Base-by-base conservation (phyloP, 805 yeast genomes). In the Candida tallmaniae region DNA sequence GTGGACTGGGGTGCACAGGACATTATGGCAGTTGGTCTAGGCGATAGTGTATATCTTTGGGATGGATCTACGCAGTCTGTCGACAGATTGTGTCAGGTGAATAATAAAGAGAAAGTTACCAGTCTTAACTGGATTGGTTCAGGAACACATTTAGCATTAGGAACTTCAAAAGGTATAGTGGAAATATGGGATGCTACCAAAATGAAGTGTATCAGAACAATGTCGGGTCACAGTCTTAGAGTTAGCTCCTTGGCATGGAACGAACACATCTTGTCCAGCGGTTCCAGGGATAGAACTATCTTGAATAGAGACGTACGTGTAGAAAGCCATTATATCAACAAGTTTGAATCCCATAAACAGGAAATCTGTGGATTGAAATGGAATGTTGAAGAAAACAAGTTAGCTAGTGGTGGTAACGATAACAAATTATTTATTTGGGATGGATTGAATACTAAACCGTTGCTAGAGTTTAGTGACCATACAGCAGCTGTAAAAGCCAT, bases 391-490 rank as follows among this genome's bases (percentile, higher is more conserved):
- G 94, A 85, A 47, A 88, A 90, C 55, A 88, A 85, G 54, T 69
- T 93, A 31, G 98, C 97, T 0, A 80, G 93, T 17, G 98, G 98
- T 17, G 95, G 96, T 29, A 93, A 93, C 54, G 98, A 93, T 60
- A 93, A 93, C 55, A 76, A 76, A 48, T 68, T 93, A 16, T 72
- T 75, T 45, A 83, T 93, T 8, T 93, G 97, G 93, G 95, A 87
- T 52, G 95, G 93, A 1, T 56, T 78, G 29, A 73, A 73, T 34
- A 55, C 72, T 4, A 69, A 68, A 35, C 97, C 98, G 2, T 56
- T 86, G 19, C 74, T 80, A 51, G 80, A 70, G 39, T 83, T 88
- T 48, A 67, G 71, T 2, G 96, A 87, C 43, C 97, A 93, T 56
- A 77, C 75, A 12, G 97, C 97, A 1, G 98, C 98, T 0, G 95